These are phyloP conservation scores for Sclerotiophoma versabilis DNA, from an alignment of 2,329 filamentous ascomycete species.

Conservation along the genomic window DNA sequence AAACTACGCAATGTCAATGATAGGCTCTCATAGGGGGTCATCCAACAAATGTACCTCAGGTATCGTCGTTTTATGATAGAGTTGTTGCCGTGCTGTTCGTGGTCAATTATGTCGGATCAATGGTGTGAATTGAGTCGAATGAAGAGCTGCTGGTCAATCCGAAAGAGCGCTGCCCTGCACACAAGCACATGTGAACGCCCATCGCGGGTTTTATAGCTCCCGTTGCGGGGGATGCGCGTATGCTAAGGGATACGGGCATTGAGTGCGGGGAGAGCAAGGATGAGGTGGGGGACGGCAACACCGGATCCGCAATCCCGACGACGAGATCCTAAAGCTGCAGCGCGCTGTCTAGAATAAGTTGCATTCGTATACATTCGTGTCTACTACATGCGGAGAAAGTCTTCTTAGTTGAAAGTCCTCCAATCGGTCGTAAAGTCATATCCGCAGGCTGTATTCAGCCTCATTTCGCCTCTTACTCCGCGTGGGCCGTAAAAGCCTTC, in stretches of 20 bases:
- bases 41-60: neutral
- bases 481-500: conserved; percentile 59
- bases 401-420: conserved; percentile 18
- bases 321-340: neutral
- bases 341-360: conserved; percentile 4
- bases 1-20: neutral
- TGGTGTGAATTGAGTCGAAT: neutral
- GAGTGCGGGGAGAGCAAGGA: conserved; percentile 40
- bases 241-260: neutral
- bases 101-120: neutral
- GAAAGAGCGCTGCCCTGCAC: neutral
- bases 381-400: conserved; percentile 25
- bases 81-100: neutral
- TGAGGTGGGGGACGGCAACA: conserved; percentile 30
- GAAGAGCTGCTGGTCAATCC: neutral
- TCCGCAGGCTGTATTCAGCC: conserved; percentile 21
- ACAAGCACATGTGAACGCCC: neutral
- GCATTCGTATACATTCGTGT: conserved; percentile 15
- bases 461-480: conserved; percentile 43
- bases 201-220: conserved; percentile 16
- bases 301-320: conserved; percentile 35
- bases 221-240: neutral
- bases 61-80: neutral
- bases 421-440: conserved; percentile 26
- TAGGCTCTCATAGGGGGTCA: neutral